These are phyloP conservation scores for Coniella lustricola DNA, from an alignment of 2,329 filamentous ascomycete genomes.

Conservation along the genomic window DNA sequence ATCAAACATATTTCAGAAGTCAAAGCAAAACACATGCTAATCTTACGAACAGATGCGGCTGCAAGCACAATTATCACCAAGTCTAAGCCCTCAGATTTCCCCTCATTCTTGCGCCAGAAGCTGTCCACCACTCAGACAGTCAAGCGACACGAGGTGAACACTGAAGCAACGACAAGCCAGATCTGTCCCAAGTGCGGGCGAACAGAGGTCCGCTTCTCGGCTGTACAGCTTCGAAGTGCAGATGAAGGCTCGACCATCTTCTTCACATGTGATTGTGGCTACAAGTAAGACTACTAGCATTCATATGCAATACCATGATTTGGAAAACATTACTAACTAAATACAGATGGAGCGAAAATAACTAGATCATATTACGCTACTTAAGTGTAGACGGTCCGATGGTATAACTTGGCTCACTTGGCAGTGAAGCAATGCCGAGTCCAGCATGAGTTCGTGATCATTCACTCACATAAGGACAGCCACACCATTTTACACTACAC, in stretches of 20 bases:
- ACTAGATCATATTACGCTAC: constrained; percentile 31
- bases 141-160: constrained; percentile 68
- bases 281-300: constrained; percentile 54
- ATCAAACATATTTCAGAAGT: background rate
- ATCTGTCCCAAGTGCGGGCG: constrained; percentile 75
- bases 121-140: constrained; percentile 80
- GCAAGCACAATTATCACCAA: constrained; percentile 70
- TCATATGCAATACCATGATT: constrained; percentile 11
- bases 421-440: background rate
- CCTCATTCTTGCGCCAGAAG: constrained; percentile 81
- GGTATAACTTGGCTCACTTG: background rate
- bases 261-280: constrained; percentile 79
- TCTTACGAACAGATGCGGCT: constrained; percentile 51
- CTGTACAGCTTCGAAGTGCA: constrained; percentile 79
- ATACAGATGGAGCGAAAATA: constrained; percentile 51
- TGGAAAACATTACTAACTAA: constrained; percentile 20
- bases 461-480: background rate
- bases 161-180: constrained; percentile 59
- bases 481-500: background rate
- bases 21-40: constrained; percentile 1
- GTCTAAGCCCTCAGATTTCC: constrained; percentile 87
- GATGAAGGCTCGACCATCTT: constrained; percentile 94
- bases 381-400: background rate
- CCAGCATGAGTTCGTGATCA: background rate
- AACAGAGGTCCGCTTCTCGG: constrained; percentile 76